These are phyloP conservation scores for Globisporangium alternatum DNA, from an alignment of 352 stramenopile species.

Conservation along the genomic window DNA sequence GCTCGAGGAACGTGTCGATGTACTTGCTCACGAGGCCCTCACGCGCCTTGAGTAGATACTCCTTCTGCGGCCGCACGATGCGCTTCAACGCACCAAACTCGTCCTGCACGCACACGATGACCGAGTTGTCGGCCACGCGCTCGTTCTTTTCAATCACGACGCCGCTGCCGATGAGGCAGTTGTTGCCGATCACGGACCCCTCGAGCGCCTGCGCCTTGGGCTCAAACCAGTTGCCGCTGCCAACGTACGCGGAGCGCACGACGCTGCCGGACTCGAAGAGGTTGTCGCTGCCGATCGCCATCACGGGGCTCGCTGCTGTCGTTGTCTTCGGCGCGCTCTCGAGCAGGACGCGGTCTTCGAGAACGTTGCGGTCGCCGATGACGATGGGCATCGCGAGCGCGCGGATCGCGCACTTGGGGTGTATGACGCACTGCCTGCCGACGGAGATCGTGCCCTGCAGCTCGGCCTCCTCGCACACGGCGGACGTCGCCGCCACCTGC, in stretches of 20 bases:
- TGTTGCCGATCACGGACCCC: conserved; percentile 70
- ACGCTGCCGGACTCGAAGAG: conserved; percentile 78
- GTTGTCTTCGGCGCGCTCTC: conserved; percentile 17
- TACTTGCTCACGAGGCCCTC: conserved; percentile 68
- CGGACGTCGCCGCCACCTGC: conserved; percentile 28
- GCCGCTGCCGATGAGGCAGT: conserved; percentile 80
- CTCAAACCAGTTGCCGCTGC: conserved; percentile 77
- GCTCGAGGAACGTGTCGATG: conserved; percentile 64
- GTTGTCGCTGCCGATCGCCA: conserved; percentile 63
- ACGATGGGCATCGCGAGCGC: conserved; percentile 36
- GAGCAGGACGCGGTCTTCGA: conserved; percentile 64
- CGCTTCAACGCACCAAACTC: conserved; percentile 26
- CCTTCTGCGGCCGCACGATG: conserved; percentile 55
- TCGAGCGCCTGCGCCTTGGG: conserved; percentile 44
- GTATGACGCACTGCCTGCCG: conserved; percentile 40
- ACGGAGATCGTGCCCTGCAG: conserved; percentile 41
- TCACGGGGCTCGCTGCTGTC: conserved; percentile 20
- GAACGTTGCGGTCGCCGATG: conserved; percentile 67
- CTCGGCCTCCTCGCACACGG: conserved; percentile 50
- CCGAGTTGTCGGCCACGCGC: conserved; percentile 62
- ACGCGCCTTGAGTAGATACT: conserved; percentile 59
- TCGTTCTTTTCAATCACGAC: conserved; percentile 69
- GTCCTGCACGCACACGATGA: conserved; percentile 65
- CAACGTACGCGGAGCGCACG: conserved; percentile 52
- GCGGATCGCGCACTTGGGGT: conserved; percentile 40